Conservation (phyloP, 495 filamentous ascomycete genomes). For the Penicillium odoratum region DNA sequence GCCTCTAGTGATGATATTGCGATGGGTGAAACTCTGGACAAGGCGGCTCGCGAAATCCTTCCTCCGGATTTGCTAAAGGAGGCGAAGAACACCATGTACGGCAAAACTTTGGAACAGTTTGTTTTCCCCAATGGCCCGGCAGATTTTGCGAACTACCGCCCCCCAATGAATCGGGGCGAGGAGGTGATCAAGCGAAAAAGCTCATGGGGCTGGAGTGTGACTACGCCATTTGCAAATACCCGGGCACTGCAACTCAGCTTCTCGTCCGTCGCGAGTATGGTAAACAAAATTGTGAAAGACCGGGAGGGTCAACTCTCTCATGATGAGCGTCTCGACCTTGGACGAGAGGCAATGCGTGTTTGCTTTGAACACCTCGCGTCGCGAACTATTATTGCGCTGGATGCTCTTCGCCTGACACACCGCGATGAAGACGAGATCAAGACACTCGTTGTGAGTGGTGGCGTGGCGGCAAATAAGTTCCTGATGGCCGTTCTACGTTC, state of each 20-base stretch:
- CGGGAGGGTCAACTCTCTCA: constrained; percentile 20
- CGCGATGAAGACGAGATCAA: constrained; percentile 37
- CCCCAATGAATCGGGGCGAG: constrained; percentile 53
- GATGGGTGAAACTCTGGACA: constrained; percentile 83
- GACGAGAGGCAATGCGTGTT: constrained; percentile 68
- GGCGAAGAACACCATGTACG: constrained; percentile 68
- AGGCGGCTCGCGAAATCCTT: constrained; percentile 72
- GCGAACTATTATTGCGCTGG: constrained; percentile 67
- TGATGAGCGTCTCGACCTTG: constrained; percentile 61
- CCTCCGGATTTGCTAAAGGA: constrained; percentile 49
- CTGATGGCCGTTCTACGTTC: constrained; percentile 65
- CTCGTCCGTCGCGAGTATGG: constrained; percentile 57
- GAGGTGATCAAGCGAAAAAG: constrained; percentile 44
- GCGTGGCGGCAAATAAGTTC: constrained; percentile 82
- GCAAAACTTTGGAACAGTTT: constrained; percentile 65
- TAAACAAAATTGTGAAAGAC: constrained; percentile 46
- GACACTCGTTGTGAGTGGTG: constrained; percentile 81
- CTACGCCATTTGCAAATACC: constrained; percentile 54
- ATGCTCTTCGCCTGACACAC: constrained; percentile 30
- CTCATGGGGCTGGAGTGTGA: constrained; percentile 59
- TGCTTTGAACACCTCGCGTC: constrained; percentile 87
- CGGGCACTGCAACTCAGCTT: constrained; percentile 61
- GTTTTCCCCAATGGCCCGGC: constrained; percentile 61
- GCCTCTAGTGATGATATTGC: constrained; percentile 73
- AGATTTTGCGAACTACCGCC: constrained; percentile 55